Base-by-base conservation (phyloP, 129 eudicot genomes). In the Smallanthus sonchifolius region DNA sequence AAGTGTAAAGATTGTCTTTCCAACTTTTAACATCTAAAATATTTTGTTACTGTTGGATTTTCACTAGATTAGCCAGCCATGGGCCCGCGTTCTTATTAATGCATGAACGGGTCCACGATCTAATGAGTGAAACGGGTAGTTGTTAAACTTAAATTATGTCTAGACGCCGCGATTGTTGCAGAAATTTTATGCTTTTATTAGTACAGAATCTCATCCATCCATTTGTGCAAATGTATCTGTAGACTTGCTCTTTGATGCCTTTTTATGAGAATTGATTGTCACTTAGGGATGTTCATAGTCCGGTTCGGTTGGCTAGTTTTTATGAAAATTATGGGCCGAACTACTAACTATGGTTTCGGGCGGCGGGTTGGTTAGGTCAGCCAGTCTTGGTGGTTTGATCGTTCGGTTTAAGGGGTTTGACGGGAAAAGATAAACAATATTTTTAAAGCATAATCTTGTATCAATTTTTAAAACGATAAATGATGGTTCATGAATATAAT, bases 1-100 rank as follows among this genome's bases (percentile, higher is more conserved):
- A 89, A 69, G 80, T 84, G 76, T 89, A 77, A 84, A 87, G 70
- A 44, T 59, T 0, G 63, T 48, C 67, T 47, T 49, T 52, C 66
- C 68, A 59, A 55, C 47, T 69, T 67, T 64, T 68, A 67, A 69
- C 70, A 60, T 51, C 67, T 8, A 75, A 69, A 45, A 45, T 59
- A 73, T 70, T 67, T 80, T 48, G 36, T 60, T 24, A 68, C 10
- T 5, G 38, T 64, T 44, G 62, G 47, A 55, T 64, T 24, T 9
- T 40, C 72, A 57, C 75, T 67, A 47, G 67, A 14, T 59, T 72
- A 42, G 72, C 32, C 55, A 67, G 45, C 24, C 54, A 52, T 40
- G 56, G 63, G 65, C 72, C 59, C 48, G 52, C 49, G 77, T 61
- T 13, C 40, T 67, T 63, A 68, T 73, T 68, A 64, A 57, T 63